Conservation (phyloP, 305 asterid genomes). For the Euphrasia arctica region DNA sequence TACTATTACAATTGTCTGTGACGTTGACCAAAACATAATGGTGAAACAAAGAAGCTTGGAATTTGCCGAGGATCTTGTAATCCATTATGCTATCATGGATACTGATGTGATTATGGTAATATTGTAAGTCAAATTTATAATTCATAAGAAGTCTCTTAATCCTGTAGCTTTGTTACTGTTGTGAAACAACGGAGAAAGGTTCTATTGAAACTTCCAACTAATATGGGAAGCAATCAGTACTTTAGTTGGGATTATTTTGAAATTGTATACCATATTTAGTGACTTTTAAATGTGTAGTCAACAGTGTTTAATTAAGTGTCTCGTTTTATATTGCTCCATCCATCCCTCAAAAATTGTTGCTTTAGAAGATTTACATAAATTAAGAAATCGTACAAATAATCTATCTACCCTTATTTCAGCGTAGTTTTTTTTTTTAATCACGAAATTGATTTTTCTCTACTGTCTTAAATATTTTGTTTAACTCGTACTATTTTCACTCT, state of each 20-base stretch:
- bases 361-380: too few relatives aligned
- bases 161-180: constrained; percentile 1
- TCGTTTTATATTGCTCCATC: background rate
- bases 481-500: too few relatives aligned
- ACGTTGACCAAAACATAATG: background rate
- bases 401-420: too few relatives aligned
- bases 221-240: background rate
- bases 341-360: too few relatives aligned
- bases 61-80: background rate
- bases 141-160: background rate
- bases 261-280: background rate
- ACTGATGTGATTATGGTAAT: background rate
- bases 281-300: background rate
- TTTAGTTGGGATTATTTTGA: constrained; percentile 5
- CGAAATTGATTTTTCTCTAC: too few relatives aligned
- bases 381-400: too few relatives aligned
- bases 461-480: too few relatives aligned
- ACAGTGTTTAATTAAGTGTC: constrained; percentile 1
- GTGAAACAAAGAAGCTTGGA: background rate
- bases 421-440: too few relatives aligned
- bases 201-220: background rate
- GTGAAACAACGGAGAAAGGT: constrained; percentile 1
- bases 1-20: background rate
- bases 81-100: constrained; percentile 12
- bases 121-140: background rate